A percentile compares a stretch with the other conserved stretches of the same genome.
phyloP scores from a whole-genome alignment of 345 rosid genomes.

The Hypericum perforatum region DNA sequence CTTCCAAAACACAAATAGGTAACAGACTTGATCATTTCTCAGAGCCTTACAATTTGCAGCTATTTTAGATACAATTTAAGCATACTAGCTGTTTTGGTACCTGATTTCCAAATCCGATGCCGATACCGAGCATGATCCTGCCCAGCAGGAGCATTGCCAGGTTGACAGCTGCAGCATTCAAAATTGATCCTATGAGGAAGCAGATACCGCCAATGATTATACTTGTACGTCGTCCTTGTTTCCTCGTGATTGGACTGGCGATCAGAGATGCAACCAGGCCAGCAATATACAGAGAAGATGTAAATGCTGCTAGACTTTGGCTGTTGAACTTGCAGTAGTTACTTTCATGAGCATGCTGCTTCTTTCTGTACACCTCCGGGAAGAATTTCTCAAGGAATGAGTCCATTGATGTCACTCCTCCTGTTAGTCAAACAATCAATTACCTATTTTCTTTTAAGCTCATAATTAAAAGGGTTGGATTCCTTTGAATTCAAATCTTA shows the following conservation, averaged over 20 bases:
- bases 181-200: conserved; percentile 58
- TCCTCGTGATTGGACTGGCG: conserved; percentile 70
- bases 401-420: conserved; percentile 88
- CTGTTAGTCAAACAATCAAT: conserved; percentile 24
- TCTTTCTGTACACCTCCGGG: conserved; percentile 46
- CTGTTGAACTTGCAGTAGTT: conserved; percentile 85
- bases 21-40: not conserved
- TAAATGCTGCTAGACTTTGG: conserved; percentile 75
- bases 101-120: conserved; percentile 98
- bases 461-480: too few relatives aligned
- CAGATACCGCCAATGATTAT: conserved; percentile 77
- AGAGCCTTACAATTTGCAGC: not conserved
- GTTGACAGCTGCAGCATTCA: conserved; percentile 64
- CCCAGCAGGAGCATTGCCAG: conserved; percentile 74
- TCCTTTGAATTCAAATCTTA: too few relatives aligned
- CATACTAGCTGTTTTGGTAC: conserved; percentile 15
- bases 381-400: conserved; percentile 67
- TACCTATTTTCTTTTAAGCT: not conserved
- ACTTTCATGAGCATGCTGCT: conserved; percentile 69
- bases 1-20: conserved; percentile 19
- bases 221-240: conserved; percentile 70
- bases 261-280: conserved; percentile 73
- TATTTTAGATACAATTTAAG: not conserved
- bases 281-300: conserved; percentile 85
- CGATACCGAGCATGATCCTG: conserved; percentile 78